Percentiles rank a stretch among this genome's conserved stretches.
These are phyloP conservation scores for Cryptococcus sp. DNA, from an alignment of 1,284 basidiomycete species.

Conservation along the genomic window DNA sequence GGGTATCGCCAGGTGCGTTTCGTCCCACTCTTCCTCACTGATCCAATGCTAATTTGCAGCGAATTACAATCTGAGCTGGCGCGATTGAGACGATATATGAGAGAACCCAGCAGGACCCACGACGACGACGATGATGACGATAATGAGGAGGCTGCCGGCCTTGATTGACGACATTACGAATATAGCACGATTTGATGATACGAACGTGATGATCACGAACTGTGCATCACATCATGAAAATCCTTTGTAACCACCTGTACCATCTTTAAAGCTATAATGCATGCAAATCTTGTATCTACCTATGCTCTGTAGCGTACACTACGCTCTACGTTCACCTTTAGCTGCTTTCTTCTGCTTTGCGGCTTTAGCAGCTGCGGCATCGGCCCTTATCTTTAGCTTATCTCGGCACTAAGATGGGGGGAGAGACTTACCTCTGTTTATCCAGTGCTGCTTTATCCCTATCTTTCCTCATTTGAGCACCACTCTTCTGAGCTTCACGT, in stretches of 20 bases:
- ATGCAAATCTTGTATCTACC: background rate
- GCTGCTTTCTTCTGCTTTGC: conserved; percentile 48
- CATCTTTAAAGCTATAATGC: background rate
- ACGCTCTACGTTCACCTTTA: conserved; percentile 45
- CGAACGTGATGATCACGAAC: no score
- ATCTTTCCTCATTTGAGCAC: conserved; percentile 31
- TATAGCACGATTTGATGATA: no score
- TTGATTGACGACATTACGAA: no score
- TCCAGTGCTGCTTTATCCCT: conserved; percentile 45
- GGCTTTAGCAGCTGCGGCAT: conserved; percentile 45
- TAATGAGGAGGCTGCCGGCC: conserved; percentile 8
- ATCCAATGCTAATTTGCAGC: conserved; percentile 8
- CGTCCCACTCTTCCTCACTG: background rate
- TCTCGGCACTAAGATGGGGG: no score
- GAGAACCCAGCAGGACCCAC: conserved; percentile 11
- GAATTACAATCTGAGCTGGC: conserved; percentile 29
- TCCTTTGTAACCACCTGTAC: no score
- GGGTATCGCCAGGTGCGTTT: conserved; percentile 27
- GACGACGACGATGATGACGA: no score
- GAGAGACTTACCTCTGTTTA: conserved; percentile 43
- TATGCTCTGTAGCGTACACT: background rate
- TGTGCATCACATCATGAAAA: no score
- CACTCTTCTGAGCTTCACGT: conserved; percentile 36
- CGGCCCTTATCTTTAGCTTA: conserved; percentile 26
- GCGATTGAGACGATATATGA: conserved; percentile 31